Base-by-base conservation (phyloP, 1,139 yeast species). In the Debaryomyces coudertii region DNA sequence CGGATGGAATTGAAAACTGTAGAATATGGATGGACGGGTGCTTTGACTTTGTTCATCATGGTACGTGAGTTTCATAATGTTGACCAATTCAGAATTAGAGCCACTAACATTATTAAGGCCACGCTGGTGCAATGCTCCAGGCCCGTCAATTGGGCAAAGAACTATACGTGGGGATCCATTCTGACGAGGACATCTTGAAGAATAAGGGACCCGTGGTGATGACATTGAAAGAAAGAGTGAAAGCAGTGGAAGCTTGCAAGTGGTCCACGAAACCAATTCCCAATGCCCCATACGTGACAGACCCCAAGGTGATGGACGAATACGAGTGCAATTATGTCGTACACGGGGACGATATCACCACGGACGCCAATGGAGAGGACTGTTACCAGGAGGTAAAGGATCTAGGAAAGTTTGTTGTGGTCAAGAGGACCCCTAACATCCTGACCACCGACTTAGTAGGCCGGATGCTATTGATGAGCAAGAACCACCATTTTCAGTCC, bases 311-410 rank as follows among this genome's bases (percentile, higher is more conserved):
- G 50, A 81, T 92, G 90, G 90, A 87, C 56, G 56, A 72, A 31
- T 81, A 80, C 60, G 83, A 80, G 7, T 93, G 99, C 68, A 69
- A 80, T 57, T 93, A 85, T 61, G 99, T 93, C 15, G 97, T 93
- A 9, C 99, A 93, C 63, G 99, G 99, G 5, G 99, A 93, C 65
- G 99, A 93, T 61, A 90, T 93, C 56, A 93, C 98, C 24, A 87
- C 97, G 1, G 98, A 93, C 65, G 96, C 96, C 25, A 79, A 90
- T 58, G 99, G 99, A 0, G 83, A 89, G 47, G 99, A 93, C 66
- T 89, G 97, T 58, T 93, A 93, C 67, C 87, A 86, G 52, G 76
- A 66, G 20, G 90, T 92, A 51, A 92, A 92, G 64, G 92, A 89
- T 47, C 68, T 83, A 63, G 96, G 95, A n/a, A 71, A 92, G 56